These are phyloP conservation scores for Apiospora pterosperma DNA, from an alignment of 2,329 filamentous ascomycete species.

Conservation along the genomic window DNA sequence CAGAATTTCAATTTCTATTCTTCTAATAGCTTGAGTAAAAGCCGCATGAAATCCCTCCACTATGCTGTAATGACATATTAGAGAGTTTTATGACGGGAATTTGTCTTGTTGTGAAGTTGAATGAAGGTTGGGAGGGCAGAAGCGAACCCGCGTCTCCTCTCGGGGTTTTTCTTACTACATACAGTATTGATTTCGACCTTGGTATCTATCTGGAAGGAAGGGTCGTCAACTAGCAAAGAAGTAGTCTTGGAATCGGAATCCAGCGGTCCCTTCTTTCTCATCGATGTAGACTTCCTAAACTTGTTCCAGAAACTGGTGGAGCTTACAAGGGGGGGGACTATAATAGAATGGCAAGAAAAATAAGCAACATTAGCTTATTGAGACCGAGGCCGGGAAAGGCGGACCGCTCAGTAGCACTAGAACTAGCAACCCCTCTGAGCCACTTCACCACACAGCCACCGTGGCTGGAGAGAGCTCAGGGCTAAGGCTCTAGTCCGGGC, in stretches of 20 bases:
- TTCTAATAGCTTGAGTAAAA: not conserved
- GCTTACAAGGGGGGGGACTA: constrained; percentile 22
- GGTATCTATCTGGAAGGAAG: constrained; percentile 13
- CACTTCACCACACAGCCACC: not conserved
- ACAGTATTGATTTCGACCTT: constrained; percentile 13
- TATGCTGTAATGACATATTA: not conserved
- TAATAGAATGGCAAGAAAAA: constrained; percentile 1
- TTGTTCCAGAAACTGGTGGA: constrained; percentile 20
- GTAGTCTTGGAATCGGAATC: not conserved
- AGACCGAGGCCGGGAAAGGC: constrained; percentile 21
- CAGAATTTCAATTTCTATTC: not conserved
- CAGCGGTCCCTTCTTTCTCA: constrained; percentile 2
- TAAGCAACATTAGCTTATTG: constrained; percentile 12
- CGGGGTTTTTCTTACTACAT: constrained; percentile 16
- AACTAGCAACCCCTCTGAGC: no score
- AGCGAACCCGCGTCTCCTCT: constrained; percentile 16
- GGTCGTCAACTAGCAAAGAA: not conserved
- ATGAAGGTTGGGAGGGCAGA: constrained; percentile 3
- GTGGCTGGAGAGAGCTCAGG: not conserved
- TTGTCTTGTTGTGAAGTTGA: not conserved
- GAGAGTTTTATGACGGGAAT: not conserved
- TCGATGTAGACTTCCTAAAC: constrained; percentile 2
- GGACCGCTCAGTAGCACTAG: not conserved
- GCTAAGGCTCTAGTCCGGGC: not conserved
- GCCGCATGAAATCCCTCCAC: not conserved